Evolutionary conservation across 164 flowering plant species (phyloP), one percentile per base, ranked within the genome.

Genomic region (Cinnamomum micranthum): DNA sequence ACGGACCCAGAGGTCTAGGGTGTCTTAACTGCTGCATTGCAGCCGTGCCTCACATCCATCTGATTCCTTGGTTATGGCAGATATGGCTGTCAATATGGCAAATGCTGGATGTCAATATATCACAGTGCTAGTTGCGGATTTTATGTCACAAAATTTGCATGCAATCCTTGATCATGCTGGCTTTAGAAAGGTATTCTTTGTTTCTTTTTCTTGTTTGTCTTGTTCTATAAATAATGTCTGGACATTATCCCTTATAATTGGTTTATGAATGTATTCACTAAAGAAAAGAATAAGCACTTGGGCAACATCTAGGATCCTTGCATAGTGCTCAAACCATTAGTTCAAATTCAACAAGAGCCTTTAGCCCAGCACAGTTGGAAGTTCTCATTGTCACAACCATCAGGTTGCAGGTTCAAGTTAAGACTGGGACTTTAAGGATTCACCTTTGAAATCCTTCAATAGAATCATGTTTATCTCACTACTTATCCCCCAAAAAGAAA

Each of bases 1-100:
- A 92, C 91, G 98, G 99, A 94, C 79, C 98, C 98, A 60, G 97
- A 94, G 85, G 99, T 96, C 51, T 97, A 95, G 84, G 99, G 99
- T 15, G 86, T 96, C 67, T 81, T 94, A 78, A 92, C 97, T 73
- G 93, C 95, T 75, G 98, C 98, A 52, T 87, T 88, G 82, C 89
- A 88, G 82, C 84, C 83, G 50, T 96, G 98, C 98, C 99, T 60
- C 97, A 92, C 74, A 94, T 96, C 73, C 74, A 66, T 96, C 98
- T 25, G 99, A 92, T 78, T 92, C 98, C 3, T 82, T 95, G 88
- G 94, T 91, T 70, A 95, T 95, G 99, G 98, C 98, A 58, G 99
- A 95, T 84, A 74, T 71, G 12, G 98, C 98, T 77, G 97, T 94
- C 35, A 91, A 87, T 79, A 94, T 95, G 98, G 97, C 97, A 15